Evolutionary conservation across 1,284 basidiomycete genomes (phyloP).

Genomic region (Rhodotorula sp.): DNA sequence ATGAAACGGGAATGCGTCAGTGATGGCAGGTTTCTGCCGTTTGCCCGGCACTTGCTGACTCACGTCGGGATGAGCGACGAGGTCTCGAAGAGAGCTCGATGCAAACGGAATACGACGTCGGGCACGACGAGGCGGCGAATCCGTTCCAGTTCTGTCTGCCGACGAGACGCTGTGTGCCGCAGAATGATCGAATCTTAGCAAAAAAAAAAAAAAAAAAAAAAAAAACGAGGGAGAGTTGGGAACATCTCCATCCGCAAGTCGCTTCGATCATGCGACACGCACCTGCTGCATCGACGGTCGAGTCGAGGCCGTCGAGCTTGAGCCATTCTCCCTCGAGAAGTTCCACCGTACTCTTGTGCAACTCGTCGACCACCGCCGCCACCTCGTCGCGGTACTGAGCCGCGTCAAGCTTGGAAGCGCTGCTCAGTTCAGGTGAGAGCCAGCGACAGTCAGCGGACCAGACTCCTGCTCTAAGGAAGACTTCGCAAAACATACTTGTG

Average conservation of each 20-base stretch:
- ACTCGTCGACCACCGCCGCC: slow-evolving; percentile 48
- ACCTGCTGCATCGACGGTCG: slow-evolving; percentile 17
- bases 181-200: too few relatives aligned
- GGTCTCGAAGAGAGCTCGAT: slow-evolving; percentile 69
- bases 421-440: neutral
- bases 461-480: slow-evolving; percentile 1
- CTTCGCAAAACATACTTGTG: slow-evolving; percentile 39
- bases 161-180: slow-evolving; percentile 57
- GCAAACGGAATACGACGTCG: slow-evolving; percentile 82
- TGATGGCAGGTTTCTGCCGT: neutral
- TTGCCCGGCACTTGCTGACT: slow-evolving; percentile 46
- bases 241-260: too few relatives aligned
- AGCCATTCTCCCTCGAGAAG: slow-evolving; percentile 56
- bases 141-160: slow-evolving; percentile 67
- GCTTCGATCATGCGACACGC: neutral
- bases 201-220: too few relatives aligned
- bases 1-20: neutral
- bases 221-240: neutral
- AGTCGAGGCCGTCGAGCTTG: slow-evolving; percentile 46
- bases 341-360: slow-evolving; percentile 49
- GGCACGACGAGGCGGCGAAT: slow-evolving; percentile 88
- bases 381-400: slow-evolving; percentile 26
- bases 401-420: slow-evolving; percentile 22
- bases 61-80: slow-evolving; percentile 65
- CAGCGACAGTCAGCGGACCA: slow-evolving; percentile 27